phyloP scores from a whole-genome alignment of 192 early-diverging fungal genomes.

The Backusella luteola region DNA sequence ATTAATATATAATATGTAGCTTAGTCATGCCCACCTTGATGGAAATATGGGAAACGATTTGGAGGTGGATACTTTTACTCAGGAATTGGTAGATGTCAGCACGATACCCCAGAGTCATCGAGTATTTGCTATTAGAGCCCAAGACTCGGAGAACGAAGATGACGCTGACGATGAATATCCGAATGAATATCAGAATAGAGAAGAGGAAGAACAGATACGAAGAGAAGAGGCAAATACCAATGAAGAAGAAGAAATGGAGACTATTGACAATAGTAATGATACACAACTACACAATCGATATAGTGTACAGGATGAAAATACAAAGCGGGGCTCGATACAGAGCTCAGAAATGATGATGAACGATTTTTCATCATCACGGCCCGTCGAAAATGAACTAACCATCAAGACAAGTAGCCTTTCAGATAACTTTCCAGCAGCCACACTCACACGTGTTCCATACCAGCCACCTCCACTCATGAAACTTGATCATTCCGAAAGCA shows the following conservation, averaged over 20 bases:
- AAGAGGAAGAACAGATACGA: neutral
- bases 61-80: neutral
- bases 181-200: neutral
- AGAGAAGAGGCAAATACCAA: neutral
- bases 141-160: neutral
- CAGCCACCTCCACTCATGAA: conserved; percentile 7
- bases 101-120: neutral
- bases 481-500: neutral
- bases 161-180: neutral
- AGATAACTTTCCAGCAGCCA: neutral
- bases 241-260: neutral
- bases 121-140: neutral
- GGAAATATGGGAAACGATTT: neutral
- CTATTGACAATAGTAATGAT: neutral
- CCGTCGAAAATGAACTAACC: neutral
- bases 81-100: neutral
- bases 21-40: neutral
- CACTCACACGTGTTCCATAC: neutral
- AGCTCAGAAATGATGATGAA: neutral
- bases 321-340: neutral
- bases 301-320: neutral
- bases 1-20: neutral
- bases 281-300: neutral
- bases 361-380: neutral
- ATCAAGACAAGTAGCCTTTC: neutral